Conservation (phyloP, 139 green algal species). For the Auxenochlorella pyrenoidosa region DNA sequence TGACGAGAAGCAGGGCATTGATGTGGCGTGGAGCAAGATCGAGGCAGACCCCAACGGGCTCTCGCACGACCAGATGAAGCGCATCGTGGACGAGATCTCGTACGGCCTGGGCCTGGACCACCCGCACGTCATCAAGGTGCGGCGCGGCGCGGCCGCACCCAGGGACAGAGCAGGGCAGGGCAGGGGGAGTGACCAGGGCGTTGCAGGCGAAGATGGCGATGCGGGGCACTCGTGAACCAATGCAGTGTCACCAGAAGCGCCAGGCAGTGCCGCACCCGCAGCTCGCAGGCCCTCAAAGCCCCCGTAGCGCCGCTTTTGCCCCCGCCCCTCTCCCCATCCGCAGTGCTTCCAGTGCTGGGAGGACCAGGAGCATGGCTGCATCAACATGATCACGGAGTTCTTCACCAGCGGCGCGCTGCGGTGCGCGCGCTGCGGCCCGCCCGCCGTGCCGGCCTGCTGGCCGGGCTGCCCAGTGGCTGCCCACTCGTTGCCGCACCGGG, state of each 20-base stretch:
- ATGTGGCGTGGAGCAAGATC: conserved; percentile 95
- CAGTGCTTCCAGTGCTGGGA: conserved; percentile 87
- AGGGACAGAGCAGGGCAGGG: no score
- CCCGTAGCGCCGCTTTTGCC: background rate
- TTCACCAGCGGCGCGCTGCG: conserved; percentile 93
- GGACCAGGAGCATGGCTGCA: conserved; percentile 69
- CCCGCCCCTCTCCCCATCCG: conserved; percentile 40
- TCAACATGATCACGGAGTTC: conserved; percentile 96
- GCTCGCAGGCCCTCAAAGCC: background rate
- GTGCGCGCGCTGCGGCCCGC: background rate
- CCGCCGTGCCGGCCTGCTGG: background rate
- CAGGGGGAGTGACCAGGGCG: no score
- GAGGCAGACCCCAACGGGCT: conserved; percentile 59
- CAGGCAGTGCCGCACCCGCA: background rate
- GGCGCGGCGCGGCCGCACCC: background rate
- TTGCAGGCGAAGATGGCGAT: no score
- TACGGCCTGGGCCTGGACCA: conserved; percentile 87
- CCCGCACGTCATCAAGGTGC: conserved; percentile 88
- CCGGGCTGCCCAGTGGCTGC: no score
- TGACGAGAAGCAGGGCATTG: conserved; percentile 86
- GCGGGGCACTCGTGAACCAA: no score
- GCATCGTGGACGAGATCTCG: conserved; percentile 80
- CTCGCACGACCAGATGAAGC: conserved; percentile 70
- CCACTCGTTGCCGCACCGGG: no score
- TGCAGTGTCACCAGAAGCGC: no score